Evolutionary conservation across 441 rosid genomes (phyloP), one percentile per base, ranked within the genome.

Genomic region (Kokia cookei): DNA sequence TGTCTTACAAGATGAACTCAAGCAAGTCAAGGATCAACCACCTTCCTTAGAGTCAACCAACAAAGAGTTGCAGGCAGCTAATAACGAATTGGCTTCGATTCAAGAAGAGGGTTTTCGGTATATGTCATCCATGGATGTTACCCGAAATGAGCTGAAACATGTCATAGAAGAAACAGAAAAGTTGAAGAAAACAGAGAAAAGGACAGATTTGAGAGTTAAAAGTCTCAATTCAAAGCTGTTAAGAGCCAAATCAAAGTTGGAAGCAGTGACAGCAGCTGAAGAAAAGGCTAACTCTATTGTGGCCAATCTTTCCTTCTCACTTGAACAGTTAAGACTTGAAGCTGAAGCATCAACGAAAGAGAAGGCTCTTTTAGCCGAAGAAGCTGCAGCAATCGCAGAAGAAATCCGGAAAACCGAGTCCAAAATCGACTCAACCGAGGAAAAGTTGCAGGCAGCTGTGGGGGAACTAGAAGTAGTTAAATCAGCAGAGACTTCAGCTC

Each of bases 191-290:
- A 66, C 79, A 0, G 88, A 86, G 73, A 85, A 74, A 65, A 90
- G 84, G 73, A 73, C 80, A 5, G 91, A 91, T 67, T n/a, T 50
- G 4, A 85, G 79, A 22, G 84, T 87, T 64, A 85, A 84, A 75
- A 88, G 72, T 59, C 87, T 91, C 72, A 87, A 91, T 43, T 73
- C 93, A 2, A 93, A 95, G 90, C 84, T 93, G 76, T 90, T 93
- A n/a, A 85, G 89, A 76, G 93, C 84, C 14, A 95, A 90, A 77
- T 82, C 84, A 58, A 85, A 83, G 77, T 42, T 88, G 72, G 94
- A 89, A 84, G 73, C 86, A 6, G 89, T 78, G 0, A 75, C 84
- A 63, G 80, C 82, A 57, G 85, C 84, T 5, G 91, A 85, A 80
- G 87, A 77, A 74, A 89, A 88, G 82, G 86, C 92, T 45, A 81